phyloP scores from a whole-genome alignment of 202 grass and related monocot genomes.

The Carex arenaria region DNA sequence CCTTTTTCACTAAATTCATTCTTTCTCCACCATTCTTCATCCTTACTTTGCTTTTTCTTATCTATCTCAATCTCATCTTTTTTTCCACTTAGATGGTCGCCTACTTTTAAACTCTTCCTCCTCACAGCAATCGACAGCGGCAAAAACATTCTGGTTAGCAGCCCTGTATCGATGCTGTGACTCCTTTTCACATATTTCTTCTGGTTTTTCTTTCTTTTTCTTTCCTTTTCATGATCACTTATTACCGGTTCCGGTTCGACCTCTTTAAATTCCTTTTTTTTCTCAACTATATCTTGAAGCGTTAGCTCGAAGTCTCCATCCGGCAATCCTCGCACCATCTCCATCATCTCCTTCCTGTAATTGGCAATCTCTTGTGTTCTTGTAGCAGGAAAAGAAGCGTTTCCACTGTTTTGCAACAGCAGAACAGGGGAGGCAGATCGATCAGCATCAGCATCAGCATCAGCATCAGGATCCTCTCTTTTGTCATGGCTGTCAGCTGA shows the following conservation, averaged over 20 bases:
- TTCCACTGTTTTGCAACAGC: constrained; percentile 18
- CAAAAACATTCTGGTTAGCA: constrained; percentile 67
- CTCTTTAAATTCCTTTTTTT: constrained; percentile 20
- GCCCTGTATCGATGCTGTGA: constrained; percentile 53
- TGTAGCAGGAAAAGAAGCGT: constrained; percentile 23
- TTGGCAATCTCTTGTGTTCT: constrained; percentile 49
- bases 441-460: not conserved
- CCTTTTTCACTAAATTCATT: constrained; percentile 52
- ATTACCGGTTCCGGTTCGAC: not conserved
- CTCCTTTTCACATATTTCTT: constrained; percentile 42
- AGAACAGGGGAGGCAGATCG: constrained; percentile 37
- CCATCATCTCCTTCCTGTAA: constrained; percentile 84
- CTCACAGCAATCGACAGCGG: constrained; percentile 39
- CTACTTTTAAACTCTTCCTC: constrained; percentile 31
- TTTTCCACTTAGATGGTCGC: not conserved
- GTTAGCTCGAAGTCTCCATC: constrained; percentile 78
- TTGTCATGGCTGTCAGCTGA: constrained; percentile 9
- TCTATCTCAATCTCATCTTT: not conserved
- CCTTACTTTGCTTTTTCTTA: constrained; percentile 8
- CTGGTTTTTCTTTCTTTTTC: constrained; percentile 28
- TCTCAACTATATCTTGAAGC: constrained; percentile 78
- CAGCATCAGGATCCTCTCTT: constrained; percentile 22
- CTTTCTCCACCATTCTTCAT: constrained; percentile 59
- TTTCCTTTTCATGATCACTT: not conserved
- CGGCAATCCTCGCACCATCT: constrained; percentile 60